Base-by-base conservation (phyloP, 2,329 filamentous ascomycete genomes). In the Fusarium sp. region DNA sequence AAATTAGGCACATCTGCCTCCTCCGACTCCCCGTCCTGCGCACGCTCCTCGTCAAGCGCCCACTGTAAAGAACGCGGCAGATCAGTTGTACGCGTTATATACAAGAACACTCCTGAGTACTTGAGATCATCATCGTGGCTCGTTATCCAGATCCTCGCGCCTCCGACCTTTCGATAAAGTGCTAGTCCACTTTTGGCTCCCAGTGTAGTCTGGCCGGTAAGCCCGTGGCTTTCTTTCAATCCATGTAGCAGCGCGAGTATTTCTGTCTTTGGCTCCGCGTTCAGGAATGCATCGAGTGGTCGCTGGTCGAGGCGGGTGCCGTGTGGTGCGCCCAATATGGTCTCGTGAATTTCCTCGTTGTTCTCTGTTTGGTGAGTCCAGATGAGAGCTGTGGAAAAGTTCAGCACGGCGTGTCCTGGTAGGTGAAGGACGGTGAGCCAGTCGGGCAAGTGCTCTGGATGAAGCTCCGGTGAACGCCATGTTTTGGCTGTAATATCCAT, bases 401-500 rank as follows among this genome's bases (percentile, higher is more conserved):
- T 52, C 4, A 52, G 28, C 15, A 34, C 14, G 15, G 7, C 8
- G 8, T 52, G 49, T 9, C 49, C 38, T 7, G 49, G 49, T 6
- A 52, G 28, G 3, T 28, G 28, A 12, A 52, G 10, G 8, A 52
- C 30, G 1, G 49, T 44, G 26, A 52, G 12, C 49, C 49, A 52
- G 15, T 43, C 49, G 1, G 49, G 49, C 2, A 52, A n/a, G 7
- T 24, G 15, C 4, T 52, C 39, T 17, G 49, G 26, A 12, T 52
- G 49, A 20, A 72, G 46, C 2, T 61, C 63, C 9, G 51, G 36
- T 11, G 60, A 50, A 6, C 53, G 51, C 69, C 67, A 70, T 7
- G 65, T 51, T 23, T 49, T 36, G 19, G 50, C 40, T 2, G 57
- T 52, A 1, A 32, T 11, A 8, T 55, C 45, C 9, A 69, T 24